Evolutionary conservation across 768 basidiomycete genomes (phyloP), one percentile per base, ranked within the genome.

Genomic region (Zangia roseola): DNA sequence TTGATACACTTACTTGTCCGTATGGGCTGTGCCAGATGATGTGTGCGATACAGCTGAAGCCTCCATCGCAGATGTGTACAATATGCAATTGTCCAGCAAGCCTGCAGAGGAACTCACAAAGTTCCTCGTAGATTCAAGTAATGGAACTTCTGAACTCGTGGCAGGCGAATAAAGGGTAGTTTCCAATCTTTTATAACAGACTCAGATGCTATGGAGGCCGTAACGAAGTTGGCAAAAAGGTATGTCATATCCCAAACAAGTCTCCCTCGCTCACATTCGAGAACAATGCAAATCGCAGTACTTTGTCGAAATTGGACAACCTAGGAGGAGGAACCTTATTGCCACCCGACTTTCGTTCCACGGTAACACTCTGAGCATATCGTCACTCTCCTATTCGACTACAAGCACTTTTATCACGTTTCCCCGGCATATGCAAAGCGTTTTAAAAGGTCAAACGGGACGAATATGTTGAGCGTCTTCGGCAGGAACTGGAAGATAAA

Each of bases 181-280:
- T 34, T 28, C n/a, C n/a, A 38, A 52, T 42, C 12, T 23, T 40
- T 6, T 21, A 45, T 30, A 43, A 50, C 45, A 91, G 89, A 91
- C 40, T 86, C 91, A 2, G 92, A 94, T 67, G 91, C 91, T 0
- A 88, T 92, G 86, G 92, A 94, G 55, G 79, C 81, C 48, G 84
- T 81, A 17, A 74, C 92, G 46, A 94, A 94, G 67, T 76, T 91
- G 3, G 81, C 84, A 24, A 79, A 85, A 58, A 92, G 73, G 86
- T 87, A 60, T 13, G 69, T 57, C 17, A 37, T 12, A 47, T 38
- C 16, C 19, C 17, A 16, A 26, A 23, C 21, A 4, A 35, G 33
- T 16, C 12, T 2, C 9, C 7, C 25, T 40, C 13, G 40, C 43
- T 64, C 33, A 68, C 43, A 45, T 19, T 44, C 47, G 33, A 10